Base-by-base conservation (phyloP, 2,329 filamentous ascomycete genomes). In the Colletotrichum sp. region DNA sequence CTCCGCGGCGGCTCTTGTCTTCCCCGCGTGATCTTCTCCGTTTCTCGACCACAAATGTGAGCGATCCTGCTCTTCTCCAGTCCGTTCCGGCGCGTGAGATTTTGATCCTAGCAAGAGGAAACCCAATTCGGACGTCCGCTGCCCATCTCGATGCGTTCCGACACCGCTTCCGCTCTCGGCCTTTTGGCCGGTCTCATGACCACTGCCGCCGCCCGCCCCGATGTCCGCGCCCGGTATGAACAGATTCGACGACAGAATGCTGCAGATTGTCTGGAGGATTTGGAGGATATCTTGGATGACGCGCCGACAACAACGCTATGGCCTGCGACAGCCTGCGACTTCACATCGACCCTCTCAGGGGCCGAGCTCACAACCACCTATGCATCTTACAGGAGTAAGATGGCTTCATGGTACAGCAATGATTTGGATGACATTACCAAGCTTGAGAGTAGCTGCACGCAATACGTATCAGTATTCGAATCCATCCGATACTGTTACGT, bases 341-440 rank as follows among this genome's bases (percentile, higher is more conserved):
- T 68, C 43, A 74, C 70, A 3, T 76, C 74, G 8, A 76, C 70
- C 8, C 74, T 76, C 16, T 76, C 74, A 8, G 74, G 74, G 22
- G 65, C 65, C 28, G 70, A 76, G 39, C 64, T 73, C 9, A 64
- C 70, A 12, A 36, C 58, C 6, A 76, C n/a, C 34, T 76, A 76
- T 8, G 70, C 74, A 1, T 48, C 70, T 1, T 76, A 32, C 58
- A 48, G 74, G 27, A 76, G 32, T 36, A 70, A 65, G 3, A 74
- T 76, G 74, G 58, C 74, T 22, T 76, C 74, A 3, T 76, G 74
- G 74, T 76, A 76, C 70, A 39, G 15, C 5, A 61, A 74, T n/a
- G 74, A 76, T 8, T 48, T 69, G 8, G 74, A 76, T 3, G 74
- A 76, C 32, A 76, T 76, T 3, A 68, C 74, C 9, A 76, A 65